These are phyloP conservation scores for Dittrichia graveolens DNA, from an alignment of 129 eudicot species.

Conservation along the genomic window DNA sequence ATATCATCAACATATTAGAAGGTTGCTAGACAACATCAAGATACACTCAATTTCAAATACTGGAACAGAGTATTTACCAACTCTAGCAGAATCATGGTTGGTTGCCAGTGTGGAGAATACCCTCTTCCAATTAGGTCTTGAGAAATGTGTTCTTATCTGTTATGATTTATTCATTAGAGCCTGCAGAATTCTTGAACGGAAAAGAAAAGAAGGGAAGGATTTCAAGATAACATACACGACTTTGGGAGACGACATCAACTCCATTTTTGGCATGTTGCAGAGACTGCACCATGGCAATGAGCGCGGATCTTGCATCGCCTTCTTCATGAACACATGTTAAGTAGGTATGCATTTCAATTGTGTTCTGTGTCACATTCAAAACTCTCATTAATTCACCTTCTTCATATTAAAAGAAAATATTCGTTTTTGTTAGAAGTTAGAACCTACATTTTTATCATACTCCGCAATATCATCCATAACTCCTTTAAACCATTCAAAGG, in stretches of 20 bases:
- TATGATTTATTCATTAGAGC: constrained; percentile 24
- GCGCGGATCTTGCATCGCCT: constrained; percentile 99
- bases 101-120: constrained; percentile 67
- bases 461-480: constrained; percentile 97
- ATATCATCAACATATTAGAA: not conserved
- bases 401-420: not conserved
- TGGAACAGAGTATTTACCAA: constrained; percentile 51
- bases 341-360: constrained; percentile 93
- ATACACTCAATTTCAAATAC: not conserved
- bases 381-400: not conserved
- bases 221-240: constrained; percentile 61
- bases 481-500: constrained; percentile 97
- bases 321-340: constrained; percentile 97
- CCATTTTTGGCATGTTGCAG: constrained; percentile 95
- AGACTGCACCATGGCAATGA: constrained; percentile 92
- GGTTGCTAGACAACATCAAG: not conserved
- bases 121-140: constrained; percentile 96
- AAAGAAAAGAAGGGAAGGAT: not conserved
- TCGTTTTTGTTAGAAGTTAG: not conserved
- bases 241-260: constrained; percentile 90
- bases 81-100: constrained; percentile 51
- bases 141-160: constrained; percentile 91
- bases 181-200: not conserved
- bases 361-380: constrained; percentile 48
- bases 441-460: constrained; percentile 64